These are phyloP conservation scores for Bothriochloa decipiens DNA, from an alignment of 176 grass and related monocot genomes.

Conservation along the genomic window DNA sequence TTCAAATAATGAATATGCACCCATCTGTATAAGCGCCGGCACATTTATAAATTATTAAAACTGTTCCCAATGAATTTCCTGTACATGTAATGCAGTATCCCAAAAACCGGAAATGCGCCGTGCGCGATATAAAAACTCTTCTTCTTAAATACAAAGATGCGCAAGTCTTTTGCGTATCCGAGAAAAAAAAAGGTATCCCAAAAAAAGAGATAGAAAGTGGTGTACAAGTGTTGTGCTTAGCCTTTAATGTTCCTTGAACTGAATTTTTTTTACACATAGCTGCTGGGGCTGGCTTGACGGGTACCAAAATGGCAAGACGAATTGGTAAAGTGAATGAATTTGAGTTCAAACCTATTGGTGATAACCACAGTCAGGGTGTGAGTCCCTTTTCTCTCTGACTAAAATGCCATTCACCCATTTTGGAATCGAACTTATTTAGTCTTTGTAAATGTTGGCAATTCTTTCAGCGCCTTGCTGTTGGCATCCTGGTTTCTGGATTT, in stretches of 20 bases:
- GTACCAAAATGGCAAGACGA: slow-evolving; percentile 91
- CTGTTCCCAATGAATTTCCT: not conserved
- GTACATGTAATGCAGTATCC: not conserved
- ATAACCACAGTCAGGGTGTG: slow-evolving; percentile 97
- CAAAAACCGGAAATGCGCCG: too few relatives aligned
- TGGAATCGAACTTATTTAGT: slow-evolving; percentile 22
- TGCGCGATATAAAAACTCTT: too few relatives aligned
- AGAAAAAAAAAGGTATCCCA: too few relatives aligned
- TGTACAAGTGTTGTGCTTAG: not conserved
- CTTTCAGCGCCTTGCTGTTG: slow-evolving; percentile 82
- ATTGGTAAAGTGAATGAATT: slow-evolving; percentile 91
- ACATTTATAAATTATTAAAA: slow-evolving; percentile 2
- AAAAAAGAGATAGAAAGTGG: not conserved
- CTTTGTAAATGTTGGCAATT: slow-evolving; percentile 24
- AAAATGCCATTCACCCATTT: slow-evolving; percentile 23
- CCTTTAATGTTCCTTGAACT: slow-evolving; percentile 27
- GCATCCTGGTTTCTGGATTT: slow-evolving; percentile 91
- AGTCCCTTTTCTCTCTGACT: slow-evolving; percentile 52
- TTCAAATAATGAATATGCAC: not conserved
- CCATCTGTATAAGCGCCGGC: not conserved
- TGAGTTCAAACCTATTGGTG: slow-evolving; percentile 90
- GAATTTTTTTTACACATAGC: slow-evolving; percentile 52
- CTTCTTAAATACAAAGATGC: too few relatives aligned
- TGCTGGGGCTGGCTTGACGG: slow-evolving; percentile 94
- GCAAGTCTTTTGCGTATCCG: too few relatives aligned